Evolutionary conservation across 352 stramenopile genomes (phyloP).

Genomic region (Pseudoperonospora humuli): DNA sequence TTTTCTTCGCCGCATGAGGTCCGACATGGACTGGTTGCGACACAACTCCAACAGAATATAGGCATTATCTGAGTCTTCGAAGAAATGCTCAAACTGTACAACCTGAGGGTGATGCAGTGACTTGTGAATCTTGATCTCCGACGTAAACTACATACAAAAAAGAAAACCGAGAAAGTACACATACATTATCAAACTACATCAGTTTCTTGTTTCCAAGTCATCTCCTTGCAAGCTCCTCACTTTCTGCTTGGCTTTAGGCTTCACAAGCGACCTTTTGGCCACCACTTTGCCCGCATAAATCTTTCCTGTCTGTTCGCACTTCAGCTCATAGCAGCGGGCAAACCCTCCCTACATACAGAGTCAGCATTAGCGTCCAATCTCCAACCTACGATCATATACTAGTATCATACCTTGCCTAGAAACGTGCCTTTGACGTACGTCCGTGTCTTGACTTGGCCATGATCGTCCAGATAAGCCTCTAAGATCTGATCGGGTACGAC

Average conservation of each 20-base stretch:
- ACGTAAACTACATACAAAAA: slow-evolving; percentile 59
- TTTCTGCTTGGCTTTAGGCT: slow-evolving; percentile 94
- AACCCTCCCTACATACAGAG: slow-evolving; percentile 88
- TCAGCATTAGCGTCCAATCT: slow-evolving; percentile 1
- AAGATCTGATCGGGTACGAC: slow-evolving; percentile 56
- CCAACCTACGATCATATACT: neutral
- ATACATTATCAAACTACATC: slow-evolving; percentile 6
- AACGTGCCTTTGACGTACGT: slow-evolving; percentile 90
- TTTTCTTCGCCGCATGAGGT: slow-evolving; percentile 93
- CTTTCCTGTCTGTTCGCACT: slow-evolving; percentile 87
- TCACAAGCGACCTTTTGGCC: slow-evolving; percentile 94
- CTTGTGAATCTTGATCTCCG: slow-evolving; percentile 98
- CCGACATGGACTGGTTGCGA: slow-evolving; percentile 93
- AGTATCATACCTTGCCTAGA: slow-evolving; percentile 82
- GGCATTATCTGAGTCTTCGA: slow-evolving; percentile 95
- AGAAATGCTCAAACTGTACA: slow-evolving; percentile 97
- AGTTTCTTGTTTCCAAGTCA: neutral
- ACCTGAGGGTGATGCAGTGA: slow-evolving; percentile 91
- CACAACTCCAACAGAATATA: slow-evolving; percentile 98
- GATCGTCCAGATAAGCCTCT: slow-evolving; percentile 47
- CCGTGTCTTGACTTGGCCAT: slow-evolving; percentile 48
- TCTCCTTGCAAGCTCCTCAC: slow-evolving; percentile 32
- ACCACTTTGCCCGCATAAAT: slow-evolving; percentile 98
- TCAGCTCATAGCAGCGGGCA: slow-evolving; percentile 95
- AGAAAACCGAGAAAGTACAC: slow-evolving; percentile 39